Conservation (phyloP, 208 protist genomes). For the Zelonia costaricensis region DNA sequence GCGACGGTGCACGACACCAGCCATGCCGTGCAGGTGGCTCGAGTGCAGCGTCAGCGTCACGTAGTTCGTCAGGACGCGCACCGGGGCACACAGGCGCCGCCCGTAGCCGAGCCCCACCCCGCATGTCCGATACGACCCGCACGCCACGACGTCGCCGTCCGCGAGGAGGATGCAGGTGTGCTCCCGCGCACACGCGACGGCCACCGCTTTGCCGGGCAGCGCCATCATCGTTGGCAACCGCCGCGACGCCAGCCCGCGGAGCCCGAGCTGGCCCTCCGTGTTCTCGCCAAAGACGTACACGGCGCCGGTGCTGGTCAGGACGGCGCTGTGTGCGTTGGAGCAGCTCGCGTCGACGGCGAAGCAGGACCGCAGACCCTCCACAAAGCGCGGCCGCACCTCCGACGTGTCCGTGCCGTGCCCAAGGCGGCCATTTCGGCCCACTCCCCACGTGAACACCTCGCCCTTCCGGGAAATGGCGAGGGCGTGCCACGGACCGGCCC, state of each 20-base stretch:
- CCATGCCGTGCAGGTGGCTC: constrained; percentile 41
- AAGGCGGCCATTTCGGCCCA: constrained; percentile 51
- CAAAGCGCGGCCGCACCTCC: constrained; percentile 40
- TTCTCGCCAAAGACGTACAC: constrained; percentile 83
- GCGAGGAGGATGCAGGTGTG: constrained; percentile 67
- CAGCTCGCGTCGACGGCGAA: constrained; percentile 63
- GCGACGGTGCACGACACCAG: constrained; percentile 40
- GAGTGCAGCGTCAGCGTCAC: constrained; percentile 46
- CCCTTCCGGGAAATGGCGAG: constrained; percentile 52
- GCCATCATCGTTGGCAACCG: constrained; percentile 31
- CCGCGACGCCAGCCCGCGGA: constrained; percentile 25
- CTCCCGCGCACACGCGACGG: constrained; percentile 51
- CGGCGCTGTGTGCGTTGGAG: constrained; percentile 56
- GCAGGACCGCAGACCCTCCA: constrained; percentile 42
- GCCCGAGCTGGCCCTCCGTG: constrained; percentile 59
- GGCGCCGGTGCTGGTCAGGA: constrained; percentile 53
- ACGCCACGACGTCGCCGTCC: constrained; percentile 75
- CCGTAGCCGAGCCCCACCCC: constrained; percentile 56
- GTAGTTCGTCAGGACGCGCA: constrained; percentile 57
- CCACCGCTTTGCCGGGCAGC: constrained; percentile 53
- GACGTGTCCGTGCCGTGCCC: constrained; percentile 54
- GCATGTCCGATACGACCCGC: constrained; percentile 42
- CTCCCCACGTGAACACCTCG: constrained; percentile 75
- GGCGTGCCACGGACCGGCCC: constrained; percentile 65
- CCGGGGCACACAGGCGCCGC: constrained; percentile 27